A percentile compares a stretch with the other conserved stretches of the same genome.
These are phyloP conservation scores for Abrus pulchellus DNA, from an alignment of 306 rosid genomes.

Conservation along the genomic window DNA sequence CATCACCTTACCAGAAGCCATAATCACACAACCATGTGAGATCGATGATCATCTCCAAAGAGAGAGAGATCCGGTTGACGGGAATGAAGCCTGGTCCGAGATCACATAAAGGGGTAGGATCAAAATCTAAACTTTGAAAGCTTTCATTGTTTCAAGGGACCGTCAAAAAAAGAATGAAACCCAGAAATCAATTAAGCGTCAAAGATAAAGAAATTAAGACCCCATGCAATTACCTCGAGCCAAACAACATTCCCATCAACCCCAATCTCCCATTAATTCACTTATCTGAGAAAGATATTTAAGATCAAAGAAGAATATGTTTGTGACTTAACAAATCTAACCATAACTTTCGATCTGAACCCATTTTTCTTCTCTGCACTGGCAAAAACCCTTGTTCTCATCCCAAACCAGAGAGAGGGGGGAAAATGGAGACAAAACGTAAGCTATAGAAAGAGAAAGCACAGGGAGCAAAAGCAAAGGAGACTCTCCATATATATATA, in stretches of 20 bases:
- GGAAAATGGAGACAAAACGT: not conserved
- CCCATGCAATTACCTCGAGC: conserved; percentile 59
- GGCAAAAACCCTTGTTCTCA: not conserved
- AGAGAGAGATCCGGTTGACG: conserved; percentile 54
- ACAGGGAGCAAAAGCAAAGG: conserved; percentile 21
- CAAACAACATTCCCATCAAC: conserved; percentile 80
- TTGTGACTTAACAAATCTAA: not conserved
- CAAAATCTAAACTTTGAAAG: conserved; percentile 43
- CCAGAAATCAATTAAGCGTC: conserved; percentile 36
- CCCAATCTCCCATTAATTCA: conserved; percentile 49
- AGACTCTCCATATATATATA: not conserved
- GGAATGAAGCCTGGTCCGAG: conserved; percentile 88
- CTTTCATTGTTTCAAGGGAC: not conserved
- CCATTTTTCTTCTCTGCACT: not conserved
- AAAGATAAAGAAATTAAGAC: not conserved
- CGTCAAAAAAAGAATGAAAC: not conserved
- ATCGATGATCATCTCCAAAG: not conserved
- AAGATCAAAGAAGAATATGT: not conserved
- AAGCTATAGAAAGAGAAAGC: not conserved
- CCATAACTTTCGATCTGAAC: conserved; percentile 8
- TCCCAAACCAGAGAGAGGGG: not conserved
- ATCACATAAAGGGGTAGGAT: conserved; percentile 33
- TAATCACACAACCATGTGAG: not conserved
- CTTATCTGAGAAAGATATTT: not conserved
- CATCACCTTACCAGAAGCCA: not conserved